Evolutionary conservation across 2,329 filamentous ascomycete genomes (phyloP).

Genomic region (Aspergillus fischeri): DNA sequence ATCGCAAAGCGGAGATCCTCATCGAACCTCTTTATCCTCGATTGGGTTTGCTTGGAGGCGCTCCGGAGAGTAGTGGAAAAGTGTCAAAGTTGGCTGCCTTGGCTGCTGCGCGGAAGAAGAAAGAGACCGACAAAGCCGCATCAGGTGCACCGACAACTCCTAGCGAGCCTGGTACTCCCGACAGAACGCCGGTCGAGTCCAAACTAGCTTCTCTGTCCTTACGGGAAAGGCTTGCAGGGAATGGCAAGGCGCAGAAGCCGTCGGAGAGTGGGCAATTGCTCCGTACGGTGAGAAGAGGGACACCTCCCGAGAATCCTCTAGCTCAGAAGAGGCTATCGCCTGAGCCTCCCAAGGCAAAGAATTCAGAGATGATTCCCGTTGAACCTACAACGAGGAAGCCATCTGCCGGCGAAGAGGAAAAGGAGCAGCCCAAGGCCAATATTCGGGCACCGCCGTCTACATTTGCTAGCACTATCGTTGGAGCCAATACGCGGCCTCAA

Average conservation of each 20-base stretch:
- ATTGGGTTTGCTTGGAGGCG: slow-evolving; percentile 74
- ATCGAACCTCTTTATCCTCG: slow-evolving; percentile 55
- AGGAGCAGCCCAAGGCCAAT: slow-evolving; percentile 14
- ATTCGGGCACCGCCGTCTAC: slow-evolving; percentile 47
- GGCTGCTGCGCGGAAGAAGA: slow-evolving; percentile 80
- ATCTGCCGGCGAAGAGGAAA: slow-evolving; percentile 8
- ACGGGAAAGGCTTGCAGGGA: slow-evolving; percentile 35
- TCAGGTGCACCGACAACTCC: slow-evolving; percentile 6
- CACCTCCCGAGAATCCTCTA: slow-evolving; percentile 10
- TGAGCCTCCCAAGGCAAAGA: slow-evolving; percentile 12
- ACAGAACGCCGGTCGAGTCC: slow-evolving; percentile 15
- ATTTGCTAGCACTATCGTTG: slow-evolving; percentile 47
- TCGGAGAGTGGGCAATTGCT: slow-evolving; percentile 21
- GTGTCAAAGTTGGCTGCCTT: slow-evolving; percentile 88
- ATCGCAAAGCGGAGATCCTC: slow-evolving; percentile 61
- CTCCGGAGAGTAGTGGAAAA: slow-evolving; percentile 59
- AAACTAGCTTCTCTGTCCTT: slow-evolving; percentile 30
- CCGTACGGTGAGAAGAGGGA: slow-evolving; percentile 18
- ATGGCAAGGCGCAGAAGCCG: slow-evolving; percentile 24
- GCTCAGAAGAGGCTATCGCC: slow-evolving; percentile 17
- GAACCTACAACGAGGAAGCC: slow-evolving; percentile 4
- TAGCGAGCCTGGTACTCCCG: slow-evolving; percentile 3
- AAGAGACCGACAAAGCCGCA: slow-evolving; percentile 60
- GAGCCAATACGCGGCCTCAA: slow-evolving; percentile 21
- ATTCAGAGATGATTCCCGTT: slow-evolving; percentile 1